A percentile compares a stretch with the other conserved stretches of the same genome.
Evolutionary conservation across 176 grass and related monocot species (phyloP).

Genomic region (Melocanna baccifera): DNA sequence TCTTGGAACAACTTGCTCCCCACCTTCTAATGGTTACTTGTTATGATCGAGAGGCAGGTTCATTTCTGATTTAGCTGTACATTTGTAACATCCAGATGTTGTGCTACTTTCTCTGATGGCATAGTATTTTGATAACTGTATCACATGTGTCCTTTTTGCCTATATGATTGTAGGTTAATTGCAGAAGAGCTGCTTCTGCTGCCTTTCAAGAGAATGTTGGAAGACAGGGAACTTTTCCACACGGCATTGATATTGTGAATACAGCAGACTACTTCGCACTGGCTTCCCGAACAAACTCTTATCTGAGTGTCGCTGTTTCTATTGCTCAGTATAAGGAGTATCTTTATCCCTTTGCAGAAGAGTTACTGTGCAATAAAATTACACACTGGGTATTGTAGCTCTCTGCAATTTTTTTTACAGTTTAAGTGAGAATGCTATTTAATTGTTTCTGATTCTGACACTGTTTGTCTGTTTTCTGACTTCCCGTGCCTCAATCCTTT

Average conservation of each 20-base stretch:
- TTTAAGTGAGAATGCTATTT: slow-evolving; percentile 19
- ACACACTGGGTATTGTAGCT: slow-evolving; percentile 75
- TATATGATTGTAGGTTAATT: slow-evolving; percentile 72
- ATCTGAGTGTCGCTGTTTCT: slow-evolving; percentile 73
- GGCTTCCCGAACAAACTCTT: slow-evolving; percentile 86
- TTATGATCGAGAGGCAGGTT: slow-evolving; percentile 95
- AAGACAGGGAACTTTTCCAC: slow-evolving; percentile 80
- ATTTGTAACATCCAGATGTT: slow-evolving; percentile 23
- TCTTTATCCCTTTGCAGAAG: slow-evolving; percentile 84
- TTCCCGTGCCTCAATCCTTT: slow-evolving; percentile 7
- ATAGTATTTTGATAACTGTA: slow-evolving; percentile 21
- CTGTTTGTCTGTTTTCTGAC: slow-evolving; percentile 30
- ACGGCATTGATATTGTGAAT: slow-evolving; percentile 97
- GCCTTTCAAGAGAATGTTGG: slow-evolving; percentile 99
- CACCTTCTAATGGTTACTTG: slow-evolving; percentile 84
- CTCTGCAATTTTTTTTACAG: slow-evolving; percentile 10
- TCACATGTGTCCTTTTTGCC: slow-evolving; percentile 28
- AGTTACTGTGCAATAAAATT: slow-evolving; percentile 82
- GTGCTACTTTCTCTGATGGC: not conserved
- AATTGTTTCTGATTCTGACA: not conserved
- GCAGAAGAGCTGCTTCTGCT: slow-evolving; percentile 97
- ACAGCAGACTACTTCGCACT: slow-evolving; percentile 88
- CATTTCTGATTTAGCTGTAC: slow-evolving; percentile 32
- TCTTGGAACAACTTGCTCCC: slow-evolving; percentile 85
- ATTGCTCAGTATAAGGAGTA: slow-evolving; percentile 81